Base-by-base conservation (phyloP, 2,329 filamentous ascomycete genomes). In the Aureobasidium lini region DNA sequence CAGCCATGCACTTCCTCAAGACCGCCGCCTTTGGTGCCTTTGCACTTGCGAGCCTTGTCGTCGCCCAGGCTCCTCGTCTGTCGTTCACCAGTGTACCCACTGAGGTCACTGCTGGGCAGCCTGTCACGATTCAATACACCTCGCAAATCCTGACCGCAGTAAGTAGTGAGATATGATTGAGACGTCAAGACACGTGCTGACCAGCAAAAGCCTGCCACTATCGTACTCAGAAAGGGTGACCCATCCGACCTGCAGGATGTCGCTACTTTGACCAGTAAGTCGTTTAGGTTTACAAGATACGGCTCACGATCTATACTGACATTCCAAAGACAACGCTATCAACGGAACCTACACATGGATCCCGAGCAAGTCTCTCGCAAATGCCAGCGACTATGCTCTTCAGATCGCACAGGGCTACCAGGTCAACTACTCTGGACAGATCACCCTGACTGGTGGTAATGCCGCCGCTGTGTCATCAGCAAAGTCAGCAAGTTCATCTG, bases 401-500 rank as follows among this genome's bases (percentile, higher is more conserved):
- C 71, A 84, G 69, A 84, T 86, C 71, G 68, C 66, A 13, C 82
- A 84, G 67, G 78, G 75, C 61, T 71, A 70, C 48, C 63, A 73
- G 50, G 66, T 74, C 69, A 86, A 86, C 74, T 85, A 84, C 73
- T 81, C 77, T 47, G 79, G 76, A 46, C 76, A 76, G 32, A 75
- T 85, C 68, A 66, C 68, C 34, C 68, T 82, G 47, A 69, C 71
- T 37, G 76, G 76, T 42, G 72, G 70, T 42, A 64, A 67, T 59
- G 64, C 64, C 56, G 43, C 61, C 10, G 54, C 65, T 40, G 64
- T 69, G 34, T 60, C 62, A 39, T 67, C 61, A 31, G 61, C 63
- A 28, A 32, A 56, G 63, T 68, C 60, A 52, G 64, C 60, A 32
- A 57, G 18, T 32, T 57, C 54, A 32, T 57, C 54, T 2, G 37